A percentile compares a stretch with the other conserved stretches of the same genome.
Conservation (phyloP, 768 basidiomycete genomes). For the Lactarius indigo region DNA sequence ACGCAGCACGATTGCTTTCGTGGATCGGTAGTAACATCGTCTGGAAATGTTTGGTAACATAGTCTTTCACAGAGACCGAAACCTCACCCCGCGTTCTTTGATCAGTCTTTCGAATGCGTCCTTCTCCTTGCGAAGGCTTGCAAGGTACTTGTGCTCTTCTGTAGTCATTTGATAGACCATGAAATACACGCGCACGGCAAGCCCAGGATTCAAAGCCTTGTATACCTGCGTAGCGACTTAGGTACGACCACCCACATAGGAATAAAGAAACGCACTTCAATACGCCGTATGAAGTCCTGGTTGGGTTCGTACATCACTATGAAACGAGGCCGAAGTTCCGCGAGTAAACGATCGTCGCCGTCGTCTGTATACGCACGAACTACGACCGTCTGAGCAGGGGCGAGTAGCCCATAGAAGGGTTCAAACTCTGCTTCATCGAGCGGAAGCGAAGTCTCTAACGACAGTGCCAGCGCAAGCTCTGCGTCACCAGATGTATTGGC, state of each 20-base stretch:
- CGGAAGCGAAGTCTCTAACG: conserved; percentile 16
- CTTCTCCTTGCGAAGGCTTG: conserved; percentile 85
- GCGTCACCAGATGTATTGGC: conserved; percentile 35
- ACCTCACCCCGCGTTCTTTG: conserved; percentile 79
- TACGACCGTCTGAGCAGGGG: conserved; percentile 75
- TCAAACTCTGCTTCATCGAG: conserved; percentile 54
- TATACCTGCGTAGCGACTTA: conserved; percentile 61
- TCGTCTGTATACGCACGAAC: conserved; percentile 90
- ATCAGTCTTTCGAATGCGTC: conserved; percentile 91
- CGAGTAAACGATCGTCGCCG: conserved; percentile 82
- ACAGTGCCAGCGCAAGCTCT: conserved; percentile 32
- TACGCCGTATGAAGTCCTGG: conserved; percentile 85
- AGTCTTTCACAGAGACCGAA: conserved; percentile 22
- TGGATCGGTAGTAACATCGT: conserved; percentile 85
- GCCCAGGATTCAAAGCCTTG: conserved; percentile 74
- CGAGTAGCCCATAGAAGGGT: conserved; percentile 71
- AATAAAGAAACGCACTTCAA: conserved; percentile 59
- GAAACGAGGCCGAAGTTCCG: conserved; percentile 85
- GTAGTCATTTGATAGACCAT: conserved; percentile 91
- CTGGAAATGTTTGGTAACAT: conserved; percentile 37
- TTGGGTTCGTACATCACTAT: conserved; percentile 96
- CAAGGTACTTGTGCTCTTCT: conserved; percentile 95
- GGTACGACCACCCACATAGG: not conserved
- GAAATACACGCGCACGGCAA: conserved; percentile 88
- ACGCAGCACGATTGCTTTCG: conserved; percentile 50